phyloP scores from a whole-genome alignment of 2,329 filamentous ascomycete species.

The Colletotrichum paranaense region DNA sequence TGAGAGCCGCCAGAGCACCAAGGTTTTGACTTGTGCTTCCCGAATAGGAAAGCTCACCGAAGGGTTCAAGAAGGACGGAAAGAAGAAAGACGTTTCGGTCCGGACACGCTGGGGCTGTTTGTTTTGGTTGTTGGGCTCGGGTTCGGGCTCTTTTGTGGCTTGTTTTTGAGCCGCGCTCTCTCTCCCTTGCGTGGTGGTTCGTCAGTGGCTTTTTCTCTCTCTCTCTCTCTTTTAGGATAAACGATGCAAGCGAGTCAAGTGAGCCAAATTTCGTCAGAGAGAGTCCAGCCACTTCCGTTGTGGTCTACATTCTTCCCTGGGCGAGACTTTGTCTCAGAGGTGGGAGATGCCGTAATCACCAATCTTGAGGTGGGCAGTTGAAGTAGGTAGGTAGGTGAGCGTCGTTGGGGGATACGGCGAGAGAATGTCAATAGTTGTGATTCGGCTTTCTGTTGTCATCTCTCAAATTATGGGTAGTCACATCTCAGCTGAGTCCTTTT shows the following conservation, averaged over 20 bases:
- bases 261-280: neutral
- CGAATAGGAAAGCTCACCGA: neutral
- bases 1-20: too few species aligned
- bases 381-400: too few species aligned
- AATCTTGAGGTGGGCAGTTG: too few species aligned
- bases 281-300: neutral
- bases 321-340: neutral
- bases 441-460: too few species aligned
- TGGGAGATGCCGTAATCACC: too few species aligned
- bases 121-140: neutral
- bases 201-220: neutral
- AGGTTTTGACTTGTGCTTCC: neutral
- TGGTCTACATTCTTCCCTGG: neutral
- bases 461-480: too few species aligned
- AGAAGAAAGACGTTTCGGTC: slow-evolving; percentile 3
- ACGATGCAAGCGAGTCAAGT: too few species aligned
- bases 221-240: neutral
- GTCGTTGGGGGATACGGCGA: too few species aligned
- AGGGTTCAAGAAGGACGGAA: neutral
- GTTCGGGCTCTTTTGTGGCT: neutral
- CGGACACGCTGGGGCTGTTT: neutral
- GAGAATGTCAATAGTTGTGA: too few species aligned
- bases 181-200: neutral
- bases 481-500: too few species aligned
- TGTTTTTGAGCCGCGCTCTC: neutral